Evolutionary conservation across 306 rosid species (phyloP), one percentile per base, ranked within the genome.

Genomic region (Abrus pulchellus): DNA sequence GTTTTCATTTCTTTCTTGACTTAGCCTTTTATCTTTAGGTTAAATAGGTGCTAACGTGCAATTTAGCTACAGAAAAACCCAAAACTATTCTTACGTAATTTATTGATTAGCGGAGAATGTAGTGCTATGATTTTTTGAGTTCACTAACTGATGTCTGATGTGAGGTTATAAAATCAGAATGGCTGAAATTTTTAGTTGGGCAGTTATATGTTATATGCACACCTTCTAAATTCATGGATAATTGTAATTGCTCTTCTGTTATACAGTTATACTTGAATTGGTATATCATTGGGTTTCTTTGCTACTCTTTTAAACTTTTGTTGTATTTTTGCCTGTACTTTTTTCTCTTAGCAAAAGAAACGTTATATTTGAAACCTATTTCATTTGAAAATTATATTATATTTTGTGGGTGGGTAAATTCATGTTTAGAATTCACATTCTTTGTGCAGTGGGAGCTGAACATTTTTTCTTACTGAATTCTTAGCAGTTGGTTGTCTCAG

Each of bases 381-480:
- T 45, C 6, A 14, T 27, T 75, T 66, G 38, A 74, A 74, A 74
- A 33, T 55, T 50, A 20, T 29, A 13, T 81, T 71, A 74, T 74
- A 81, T 57, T 65, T 66, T 57, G 20, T 77, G 52, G 34, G 57
- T 33, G 74, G 73, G 48, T 76, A 11, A 76, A 12, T 44, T 74
- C 40, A 66, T 1, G 27, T 47, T 74, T 33, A 13, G n/a, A 67
- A 47, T 60, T 68, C 57, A 68, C 69, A 20, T 66, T 56, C 38
- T 62, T 45, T 44, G 73, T 40, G 57, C 30, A 13, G 65, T 68
- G 38, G 41, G 67, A 62, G 59, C 9, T 76, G 74, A 44, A 62
- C 14, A 8, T 30, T 50, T 29, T 61, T 30, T 27, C 0, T 0
- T 60, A 10, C 1, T 71, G 45, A 80, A 28, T 55, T 54, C 9